Percentiles rank a stretch among this genome's conserved stretches.
phyloP scores from a whole-genome alignment of 805 yeast genomes.

The Yarrowia sp. region DNA sequence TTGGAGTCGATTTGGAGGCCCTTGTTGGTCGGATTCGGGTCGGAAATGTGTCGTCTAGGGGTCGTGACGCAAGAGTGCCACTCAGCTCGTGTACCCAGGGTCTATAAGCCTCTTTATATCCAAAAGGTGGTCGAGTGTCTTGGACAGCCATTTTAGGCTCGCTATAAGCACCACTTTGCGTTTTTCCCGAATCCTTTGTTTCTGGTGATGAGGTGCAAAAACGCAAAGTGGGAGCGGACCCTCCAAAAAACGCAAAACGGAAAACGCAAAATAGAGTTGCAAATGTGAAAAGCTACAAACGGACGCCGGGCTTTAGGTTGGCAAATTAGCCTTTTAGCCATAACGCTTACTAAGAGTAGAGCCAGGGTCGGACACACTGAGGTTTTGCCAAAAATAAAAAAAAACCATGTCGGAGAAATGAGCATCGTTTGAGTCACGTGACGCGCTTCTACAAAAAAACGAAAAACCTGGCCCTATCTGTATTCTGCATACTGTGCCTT shows the following conservation, averaged over 20 bases:
- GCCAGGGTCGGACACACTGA: background rate
- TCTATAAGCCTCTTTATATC: slow-evolving; percentile 20
- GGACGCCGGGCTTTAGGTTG: background rate
- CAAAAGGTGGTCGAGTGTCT: slow-evolving; percentile 25
- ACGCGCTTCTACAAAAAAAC: no score
- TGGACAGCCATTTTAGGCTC: slow-evolving; percentile 14
- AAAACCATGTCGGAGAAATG: no score
- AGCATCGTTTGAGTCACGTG: no score
- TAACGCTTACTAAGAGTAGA: slow-evolving; percentile 17
- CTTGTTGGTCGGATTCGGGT: background rate
- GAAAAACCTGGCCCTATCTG: no score
- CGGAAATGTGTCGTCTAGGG: background rate
- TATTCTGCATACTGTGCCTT: no score
- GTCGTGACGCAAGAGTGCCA: slow-evolving; percentile 18
- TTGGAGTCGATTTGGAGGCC: background rate
- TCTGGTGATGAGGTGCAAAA: slow-evolving; percentile 19
- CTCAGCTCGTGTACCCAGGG: slow-evolving; percentile 5
- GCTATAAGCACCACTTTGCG: slow-evolving; percentile 12
- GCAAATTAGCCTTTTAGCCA: background rate
- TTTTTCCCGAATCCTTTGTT: background rate
- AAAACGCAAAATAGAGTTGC: background rate
- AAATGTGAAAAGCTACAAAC: slow-evolving; percentile 20
- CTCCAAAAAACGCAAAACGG: background rate
- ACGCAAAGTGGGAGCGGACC: background rate
- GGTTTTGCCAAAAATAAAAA: no score